Percentiles rank a stretch among this genome's conserved stretches.
Evolutionary conservation across 2,329 filamentous ascomycete species (phyloP).

Genomic region (Penicillium expansum): DNA sequence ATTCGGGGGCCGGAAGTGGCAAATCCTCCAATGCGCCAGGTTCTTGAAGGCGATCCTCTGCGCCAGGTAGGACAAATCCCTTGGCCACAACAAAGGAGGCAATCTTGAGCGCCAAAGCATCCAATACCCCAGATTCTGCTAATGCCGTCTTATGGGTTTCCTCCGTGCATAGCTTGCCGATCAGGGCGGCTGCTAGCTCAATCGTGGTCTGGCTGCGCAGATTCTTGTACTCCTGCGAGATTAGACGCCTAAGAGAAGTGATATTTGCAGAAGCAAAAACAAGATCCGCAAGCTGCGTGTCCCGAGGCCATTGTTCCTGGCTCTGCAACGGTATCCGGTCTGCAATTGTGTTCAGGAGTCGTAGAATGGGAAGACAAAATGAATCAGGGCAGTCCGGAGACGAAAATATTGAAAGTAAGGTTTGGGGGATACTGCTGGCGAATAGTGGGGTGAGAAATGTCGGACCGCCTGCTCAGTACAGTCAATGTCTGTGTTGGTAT

Average conservation of each 20-base stretch:
- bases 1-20: conserved; percentile 59
- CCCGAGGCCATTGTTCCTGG: conserved; percentile 50
- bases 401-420: conserved; percentile 69
- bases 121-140: conserved; percentile 69
- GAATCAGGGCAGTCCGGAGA: conserved; percentile 62
- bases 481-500: conserved; percentile 2
- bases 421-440: conserved; percentile 63
- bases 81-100: conserved; percentile 67
- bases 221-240: conserved; percentile 57
- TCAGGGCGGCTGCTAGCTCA: conserved; percentile 46
- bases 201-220: conserved; percentile 53
- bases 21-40: conserved; percentile 58
- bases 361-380: conserved; percentile 70
- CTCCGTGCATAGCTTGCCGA: conserved; percentile 64
- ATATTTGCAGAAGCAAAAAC: conserved; percentile 65
- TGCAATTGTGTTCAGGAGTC: conserved; percentile 68
- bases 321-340: conserved; percentile 61
- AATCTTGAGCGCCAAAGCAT: conserved; percentile 72
- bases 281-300: conserved; percentile 56
- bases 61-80: conserved; percentile 66
- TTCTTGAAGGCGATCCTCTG: conserved; percentile 54
- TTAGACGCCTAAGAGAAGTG: conserved; percentile 61
- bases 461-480: conserved; percentile 63
- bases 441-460: conserved; percentile 74
- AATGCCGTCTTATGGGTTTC: conserved; percentile 70